Evolutionary conservation across 2,329 filamentous ascomycete species (phyloP).

Genomic region (Colletotrichum noveboracense): DNA sequence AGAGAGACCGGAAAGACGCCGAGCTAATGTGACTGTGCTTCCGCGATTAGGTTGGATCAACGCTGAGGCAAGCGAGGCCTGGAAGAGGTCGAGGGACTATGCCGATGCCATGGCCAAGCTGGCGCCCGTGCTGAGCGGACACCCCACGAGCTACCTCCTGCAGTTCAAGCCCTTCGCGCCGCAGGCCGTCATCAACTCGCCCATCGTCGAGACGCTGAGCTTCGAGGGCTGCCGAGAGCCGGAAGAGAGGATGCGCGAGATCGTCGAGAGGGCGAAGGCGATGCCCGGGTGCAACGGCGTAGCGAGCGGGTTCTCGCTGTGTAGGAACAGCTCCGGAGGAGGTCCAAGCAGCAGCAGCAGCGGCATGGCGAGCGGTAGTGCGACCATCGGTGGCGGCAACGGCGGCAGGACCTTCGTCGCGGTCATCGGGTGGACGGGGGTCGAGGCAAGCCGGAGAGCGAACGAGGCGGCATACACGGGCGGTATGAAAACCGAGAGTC

Average conservation of each 20-base stretch:
- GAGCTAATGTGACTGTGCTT: not conserved
- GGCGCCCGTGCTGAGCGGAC: constrained; percentile 25
- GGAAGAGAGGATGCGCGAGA: constrained; percentile 33
- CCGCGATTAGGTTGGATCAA: constrained; percentile 26
- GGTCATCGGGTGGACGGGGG: constrained; percentile 27
- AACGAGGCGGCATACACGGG: constrained; percentile 22
- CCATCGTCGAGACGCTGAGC: constrained; percentile 43
- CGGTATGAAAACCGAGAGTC: constrained; percentile 23
- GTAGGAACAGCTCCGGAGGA: not conserved
- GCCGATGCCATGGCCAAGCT: constrained; percentile 22
- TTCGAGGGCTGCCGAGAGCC: constrained; percentile 44
- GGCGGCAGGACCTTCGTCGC: constrained; percentile 28
- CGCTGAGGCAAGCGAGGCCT: constrained; percentile 24
- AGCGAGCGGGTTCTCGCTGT: constrained; percentile 25
- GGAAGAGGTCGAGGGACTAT: constrained; percentile 24
- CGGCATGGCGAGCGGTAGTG: not conserved
- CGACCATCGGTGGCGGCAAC: not conserved
- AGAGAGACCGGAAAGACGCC: not conserved
- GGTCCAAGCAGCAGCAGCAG: not conserved
- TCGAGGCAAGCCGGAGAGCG: constrained; percentile 27
- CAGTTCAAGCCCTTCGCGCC: constrained; percentile 31
- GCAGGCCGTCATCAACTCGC: constrained; percentile 30
- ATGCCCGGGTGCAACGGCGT: constrained; percentile 29
- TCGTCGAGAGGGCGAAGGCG: constrained; percentile 24
- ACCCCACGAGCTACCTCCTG: constrained; percentile 26